phyloP scores from a whole-genome alignment of 495 filamentous ascomycete species.

The Neurospora sp. region DNA sequence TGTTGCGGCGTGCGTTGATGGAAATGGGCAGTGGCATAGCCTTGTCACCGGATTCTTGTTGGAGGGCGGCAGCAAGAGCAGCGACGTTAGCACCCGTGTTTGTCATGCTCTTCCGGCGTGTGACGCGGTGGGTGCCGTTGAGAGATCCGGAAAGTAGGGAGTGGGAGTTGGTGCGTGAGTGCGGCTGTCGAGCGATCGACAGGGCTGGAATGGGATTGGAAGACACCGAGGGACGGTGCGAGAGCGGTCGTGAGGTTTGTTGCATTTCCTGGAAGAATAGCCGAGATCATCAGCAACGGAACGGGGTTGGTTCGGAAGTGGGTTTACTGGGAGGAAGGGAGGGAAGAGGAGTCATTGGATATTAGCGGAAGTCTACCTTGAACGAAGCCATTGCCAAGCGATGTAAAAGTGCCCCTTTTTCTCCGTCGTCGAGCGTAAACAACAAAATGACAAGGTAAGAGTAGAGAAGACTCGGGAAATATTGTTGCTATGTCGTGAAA shows the following conservation, averaged over 20 bases:
- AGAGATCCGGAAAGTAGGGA: constrained; percentile 59
- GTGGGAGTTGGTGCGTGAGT: constrained; percentile 70
- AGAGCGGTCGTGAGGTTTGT: constrained; percentile 38
- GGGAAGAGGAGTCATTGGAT: constrained; percentile 18
- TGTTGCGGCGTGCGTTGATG: constrained; percentile 38
- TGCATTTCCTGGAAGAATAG: constrained; percentile 36
- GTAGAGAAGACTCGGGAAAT: neutral
- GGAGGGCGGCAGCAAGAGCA: constrained; percentile 60
- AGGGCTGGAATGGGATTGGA: constrained; percentile 29
- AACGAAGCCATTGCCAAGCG: constrained; percentile 42
- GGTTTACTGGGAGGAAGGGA: constrained; percentile 10
- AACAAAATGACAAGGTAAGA: neutral
- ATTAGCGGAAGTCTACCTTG: constrained; percentile 33
- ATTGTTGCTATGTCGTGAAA: constrained; percentile 2
- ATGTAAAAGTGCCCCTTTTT: constrained; percentile 6
- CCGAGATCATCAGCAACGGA: constrained; percentile 29
- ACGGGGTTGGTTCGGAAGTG: constrained; percentile 7
- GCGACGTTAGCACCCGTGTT: constrained; percentile 59
- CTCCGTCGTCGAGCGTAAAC: neutral
- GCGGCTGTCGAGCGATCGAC: constrained; percentile 37
- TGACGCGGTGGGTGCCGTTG: constrained; percentile 75
- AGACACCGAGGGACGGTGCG: constrained; percentile 39
- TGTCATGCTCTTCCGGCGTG: constrained; percentile 87
- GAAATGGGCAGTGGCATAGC: constrained; percentile 42
- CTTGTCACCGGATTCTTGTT: constrained; percentile 51